Base-by-base conservation (phyloP, 1,139 yeast genomes). In the Komagataea norvegica region DNA sequence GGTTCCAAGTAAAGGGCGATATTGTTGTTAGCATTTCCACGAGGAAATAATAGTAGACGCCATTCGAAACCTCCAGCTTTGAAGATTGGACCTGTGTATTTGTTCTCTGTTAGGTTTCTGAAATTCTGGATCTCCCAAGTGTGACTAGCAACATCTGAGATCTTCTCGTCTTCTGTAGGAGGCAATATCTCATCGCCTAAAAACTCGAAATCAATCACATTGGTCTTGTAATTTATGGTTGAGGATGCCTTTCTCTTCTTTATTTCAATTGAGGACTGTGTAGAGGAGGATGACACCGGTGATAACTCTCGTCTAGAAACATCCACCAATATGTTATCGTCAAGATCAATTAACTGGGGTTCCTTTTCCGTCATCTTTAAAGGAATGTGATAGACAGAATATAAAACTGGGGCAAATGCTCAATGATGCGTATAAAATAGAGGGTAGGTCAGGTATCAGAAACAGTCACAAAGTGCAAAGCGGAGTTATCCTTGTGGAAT, bases 111-210 rank as follows among this genome's bases (percentile, higher is more conserved):
- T 31, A 85, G 62, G 3, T 61, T 57, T 33, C 64, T 57, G 82
- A 94, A 84, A 51, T 80, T 77, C 10, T 67, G 65, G 39, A 91
- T 81, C 39, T 74, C 72, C 96, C 97, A 91, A 5, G 89, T 84
- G 55, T 65, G 67, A 9, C 52, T 50, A 2, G 60, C 65, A 31
- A 61, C 65, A 6, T 55, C 60, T 6, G 51, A 43, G 3, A 62
- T 54, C 39, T 62, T 71, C 30, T 63, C 60, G 21, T 67, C 76
- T 14, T 57, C 63, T 21, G 58, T 42, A 3, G 44, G 38, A 5
- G 66, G 65, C 23, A 65, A 47, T 7, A 61, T 43, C 22, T 57
- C 59, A 19, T 56, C 58, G 17, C 34, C 16, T 4, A 44, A 2
- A 29, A 40, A 44, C 14, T 29, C 26, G 31, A 52, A 51, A 33